A percentile compares a stretch with the other conserved stretches of the same genome.
Evolutionary conservation across 768 basidiomycete genomes (phyloP).

Genomic region (Tulasnella sp.): DNA sequence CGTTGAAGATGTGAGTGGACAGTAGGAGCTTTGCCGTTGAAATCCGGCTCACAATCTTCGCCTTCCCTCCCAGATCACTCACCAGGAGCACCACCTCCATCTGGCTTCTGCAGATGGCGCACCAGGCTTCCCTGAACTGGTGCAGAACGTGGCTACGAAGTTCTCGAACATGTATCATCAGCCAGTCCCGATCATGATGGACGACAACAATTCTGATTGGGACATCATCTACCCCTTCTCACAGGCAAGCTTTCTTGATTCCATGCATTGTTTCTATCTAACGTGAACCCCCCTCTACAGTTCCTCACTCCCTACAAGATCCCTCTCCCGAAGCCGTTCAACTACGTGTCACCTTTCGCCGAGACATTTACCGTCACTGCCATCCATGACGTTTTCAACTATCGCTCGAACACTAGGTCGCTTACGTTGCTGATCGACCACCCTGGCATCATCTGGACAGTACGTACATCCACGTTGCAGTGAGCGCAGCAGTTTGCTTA

Average conservation of each 20-base stretch:
- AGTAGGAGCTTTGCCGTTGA: not conserved
- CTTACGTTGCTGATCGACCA: slow-evolving; percentile 61
- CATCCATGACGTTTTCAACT: slow-evolving; percentile 43
- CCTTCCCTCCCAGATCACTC: slow-evolving; percentile 43
- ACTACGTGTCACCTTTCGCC: slow-evolving; percentile 42
- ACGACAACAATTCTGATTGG: slow-evolving; percentile 80
- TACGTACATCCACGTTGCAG: not conserved
- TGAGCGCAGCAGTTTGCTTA: not conserved
- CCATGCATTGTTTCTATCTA: not conserved
- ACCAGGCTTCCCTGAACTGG: slow-evolving; percentile 57
- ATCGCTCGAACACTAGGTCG: slow-evolving; percentile 49
- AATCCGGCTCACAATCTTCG: not conserved
- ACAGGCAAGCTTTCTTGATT: slow-evolving; percentile 33
- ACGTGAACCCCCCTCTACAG: slow-evolving; percentile 26
- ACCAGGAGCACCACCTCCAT: slow-evolving; percentile 61
- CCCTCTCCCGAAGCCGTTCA: slow-evolving; percentile 38
- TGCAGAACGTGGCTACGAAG: slow-evolving; percentile 41
- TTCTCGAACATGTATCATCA: slow-evolving; percentile 40
- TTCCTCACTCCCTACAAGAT: slow-evolving; percentile 82
- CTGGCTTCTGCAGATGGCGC: slow-evolving; percentile 74
- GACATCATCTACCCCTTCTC: slow-evolving; percentile 76
- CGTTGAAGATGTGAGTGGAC: slow-evolving; percentile 62
- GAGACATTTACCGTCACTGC: slow-evolving; percentile 36
- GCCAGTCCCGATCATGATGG: slow-evolving; percentile 44
- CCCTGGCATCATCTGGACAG: slow-evolving; percentile 80